Conservation (phyloP, 2,329 filamentous ascomycete genomes). For the Pseudocercospora crystallina region DNA sequence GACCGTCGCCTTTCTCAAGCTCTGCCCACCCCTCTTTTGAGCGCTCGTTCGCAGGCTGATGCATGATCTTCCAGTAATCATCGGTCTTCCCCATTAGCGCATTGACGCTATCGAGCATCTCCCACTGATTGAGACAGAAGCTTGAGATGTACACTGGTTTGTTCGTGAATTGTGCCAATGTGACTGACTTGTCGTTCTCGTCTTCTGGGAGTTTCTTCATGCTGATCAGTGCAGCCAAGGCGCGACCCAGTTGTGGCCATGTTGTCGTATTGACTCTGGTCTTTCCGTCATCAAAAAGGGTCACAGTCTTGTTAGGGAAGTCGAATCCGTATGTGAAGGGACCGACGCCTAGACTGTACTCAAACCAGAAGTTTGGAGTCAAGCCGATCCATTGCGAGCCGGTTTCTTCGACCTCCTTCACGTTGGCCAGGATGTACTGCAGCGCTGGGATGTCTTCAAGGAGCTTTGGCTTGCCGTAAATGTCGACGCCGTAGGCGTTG, state of each 20-base stretch:
- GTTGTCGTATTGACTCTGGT: conserved; percentile 35
- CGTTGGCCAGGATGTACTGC: too few relatives aligned
- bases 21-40: too few relatives aligned
- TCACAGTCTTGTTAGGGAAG: conserved; percentile 25
- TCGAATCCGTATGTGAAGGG: conserved; percentile 32
- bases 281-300: conserved; percentile 30
- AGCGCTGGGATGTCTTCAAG: too few relatives aligned
- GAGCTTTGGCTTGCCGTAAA: too few relatives aligned
- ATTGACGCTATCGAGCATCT: conserved; percentile 41
- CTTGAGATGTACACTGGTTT: conserved; percentile 33
- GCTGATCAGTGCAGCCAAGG: conserved; percentile 36
- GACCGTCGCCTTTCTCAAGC: too few relatives aligned
- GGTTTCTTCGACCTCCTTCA: too few relatives aligned
- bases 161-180: conserved; percentile 30
- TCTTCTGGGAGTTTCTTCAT: conserved; percentile 28
- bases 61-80: too few relatives aligned
- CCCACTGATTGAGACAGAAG: conserved; percentile 38
- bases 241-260: conserved; percentile 34
- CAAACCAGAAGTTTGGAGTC: conserved; percentile 35
- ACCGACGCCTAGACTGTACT: conserved; percentile 26
- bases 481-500: conserved; percentile 26
- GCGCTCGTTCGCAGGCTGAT: too few relatives aligned
- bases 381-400: conserved; percentile 30
- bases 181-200: conserved; percentile 17
- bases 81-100: too few relatives aligned